Evolutionary conservation across 352 stramenopile genomes (phyloP), one percentile per base, ranked within the genome.

Genomic region (Pythium grandisporangium): DNA sequence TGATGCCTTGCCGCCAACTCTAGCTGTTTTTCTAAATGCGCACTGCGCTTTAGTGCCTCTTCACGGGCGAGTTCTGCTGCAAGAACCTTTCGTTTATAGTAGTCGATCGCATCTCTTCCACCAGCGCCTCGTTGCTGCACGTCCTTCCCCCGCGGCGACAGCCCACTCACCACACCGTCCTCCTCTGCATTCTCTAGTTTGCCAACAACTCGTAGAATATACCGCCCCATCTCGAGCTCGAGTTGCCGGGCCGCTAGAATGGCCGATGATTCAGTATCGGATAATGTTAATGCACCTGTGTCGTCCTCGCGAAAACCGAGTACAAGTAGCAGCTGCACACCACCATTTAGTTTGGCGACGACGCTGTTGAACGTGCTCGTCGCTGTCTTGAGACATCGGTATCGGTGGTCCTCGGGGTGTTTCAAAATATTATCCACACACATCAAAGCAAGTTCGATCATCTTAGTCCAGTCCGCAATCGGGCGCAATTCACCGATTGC

Each of bases 221-320:
- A 43, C 23, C 22, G 38, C 10, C 68, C 70, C 19, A 75, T 53
- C 1, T 66, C 57, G 3, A 87, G 44, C 51, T 87, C 70, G 4
- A 84, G 34, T 30, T 54, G 41, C 3, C 74, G 48, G 4, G 70
- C 70, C 2, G 43, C 30, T 2, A 87, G 21, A 8, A 59, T 43
- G 5, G 42, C 42, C 3, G 59, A 7, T 5, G 35, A 41, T 4
- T 46, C 27, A 2, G 77, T 65, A 0, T 40, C 23, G 4, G 63
- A 55, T 13, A 87, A 41, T 7, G 61, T n/a, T 0, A 87, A 26
- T 12, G 59, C 53, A 2, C 58, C 60, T 0, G 38, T 38, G 20
- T 83, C 56, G 0, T 61, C 80, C 29, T 83, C 66, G 11, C 65
- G 64, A 37, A 88, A 88, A 0, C 71, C 74, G 2, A 84, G 20